Evolutionary conservation across 2,329 filamentous ascomycete genomes (phyloP).

Genomic region (Madurella mycetomatis): DNA sequence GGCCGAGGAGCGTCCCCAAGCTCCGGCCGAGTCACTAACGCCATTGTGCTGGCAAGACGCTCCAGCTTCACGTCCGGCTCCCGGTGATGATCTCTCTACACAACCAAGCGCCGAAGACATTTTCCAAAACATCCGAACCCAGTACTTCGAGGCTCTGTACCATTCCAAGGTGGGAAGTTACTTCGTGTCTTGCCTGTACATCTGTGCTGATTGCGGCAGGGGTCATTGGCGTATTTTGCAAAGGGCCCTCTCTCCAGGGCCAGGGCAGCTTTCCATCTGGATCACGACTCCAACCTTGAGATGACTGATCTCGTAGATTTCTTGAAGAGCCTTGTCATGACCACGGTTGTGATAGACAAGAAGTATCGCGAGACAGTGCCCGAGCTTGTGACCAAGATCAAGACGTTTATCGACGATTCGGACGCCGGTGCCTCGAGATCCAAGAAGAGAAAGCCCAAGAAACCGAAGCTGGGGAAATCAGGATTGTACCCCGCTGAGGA

Average conservation of each 20-base stretch:
- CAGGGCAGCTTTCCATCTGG: slow-evolving; percentile 63
- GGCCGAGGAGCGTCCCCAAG: background rate
- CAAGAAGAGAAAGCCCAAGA: slow-evolving; percentile 55
- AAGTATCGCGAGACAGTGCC: slow-evolving; percentile 73
- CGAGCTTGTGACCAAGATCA: slow-evolving; percentile 54
- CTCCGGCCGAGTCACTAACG: background rate
- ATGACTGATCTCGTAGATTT: slow-evolving; percentile 63
- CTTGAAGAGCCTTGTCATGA: slow-evolving; percentile 63
- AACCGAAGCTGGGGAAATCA: slow-evolving; percentile 62
- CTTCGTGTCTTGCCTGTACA: background rate
- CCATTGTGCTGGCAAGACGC: background rate
- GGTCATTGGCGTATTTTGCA: slow-evolving; percentile 76
- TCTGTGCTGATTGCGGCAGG: slow-evolving; percentile 40
- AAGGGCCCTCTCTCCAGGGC: slow-evolving; percentile 76
- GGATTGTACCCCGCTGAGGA: slow-evolving; percentile 66
- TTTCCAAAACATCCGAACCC: slow-evolving; percentile 53
- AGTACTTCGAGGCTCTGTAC: slow-evolving; percentile 59
- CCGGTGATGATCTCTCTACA: slow-evolving; percentile 23
- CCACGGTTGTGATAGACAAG: slow-evolving; percentile 66
- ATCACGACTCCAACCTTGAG: slow-evolving; percentile 55
- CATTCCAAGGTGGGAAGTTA: slow-evolving; percentile 54
- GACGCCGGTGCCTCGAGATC: slow-evolving; percentile 42
- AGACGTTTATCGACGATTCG: slow-evolving; percentile 52
- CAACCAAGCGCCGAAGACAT: slow-evolving; percentile 48
- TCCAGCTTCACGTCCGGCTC: slow-evolving; percentile 2